Evolutionary conservation across 2,329 filamentous ascomycete genomes (phyloP), one percentile per base, ranked within the genome.

Genomic region (Cladosporium sp.): DNA sequence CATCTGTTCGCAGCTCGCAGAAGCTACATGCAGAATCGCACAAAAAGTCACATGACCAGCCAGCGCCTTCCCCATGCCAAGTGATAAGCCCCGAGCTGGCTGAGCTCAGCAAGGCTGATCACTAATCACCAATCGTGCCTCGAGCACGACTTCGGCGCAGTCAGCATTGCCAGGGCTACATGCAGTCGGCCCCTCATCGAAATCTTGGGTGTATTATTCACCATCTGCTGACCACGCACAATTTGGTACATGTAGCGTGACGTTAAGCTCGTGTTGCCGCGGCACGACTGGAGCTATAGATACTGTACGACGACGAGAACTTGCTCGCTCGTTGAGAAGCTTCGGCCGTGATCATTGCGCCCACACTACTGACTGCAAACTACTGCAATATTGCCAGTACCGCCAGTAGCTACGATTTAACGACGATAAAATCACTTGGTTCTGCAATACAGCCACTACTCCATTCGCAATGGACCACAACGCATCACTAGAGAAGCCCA

Each of bases 211-310:
- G 51, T 25, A 54, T 54, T 54, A 54, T 40, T 54, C 36, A 54
- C 20, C 51, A 8, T 40, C 37, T 42, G 51, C 51, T 54, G 36
- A 54, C 51, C 22, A 19, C 51, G 25, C 22, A 28, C 20, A 28
- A 20, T 11, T 30, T 47, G 43, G 51, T 37, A 19, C 22, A 22
- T 39, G 47, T 54, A 38, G 37, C 51, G 51, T 54, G 51, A 54
- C 51, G 51, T 40, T n/a, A 38, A 19, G 15, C 34, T 20, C 17
- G 20, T 54, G 36, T 14, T 54, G 38, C 20, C 20, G 51, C 22
- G 15, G 51, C 28, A 14, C 6, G 40, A 14, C 51, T 54, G 38
- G 51, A 54, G 51, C 51, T 54, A 54, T 54, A 54, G 51, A 54
- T 54, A 54, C 51, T 15, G n/a, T 40, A 28, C 22, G 15, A 20